A percentile compares a stretch with the other conserved stretches of the same genome.
phyloP scores from a whole-genome alignment of 1,284 basidiomycete species.

The Pholiota adiposa region DNA sequence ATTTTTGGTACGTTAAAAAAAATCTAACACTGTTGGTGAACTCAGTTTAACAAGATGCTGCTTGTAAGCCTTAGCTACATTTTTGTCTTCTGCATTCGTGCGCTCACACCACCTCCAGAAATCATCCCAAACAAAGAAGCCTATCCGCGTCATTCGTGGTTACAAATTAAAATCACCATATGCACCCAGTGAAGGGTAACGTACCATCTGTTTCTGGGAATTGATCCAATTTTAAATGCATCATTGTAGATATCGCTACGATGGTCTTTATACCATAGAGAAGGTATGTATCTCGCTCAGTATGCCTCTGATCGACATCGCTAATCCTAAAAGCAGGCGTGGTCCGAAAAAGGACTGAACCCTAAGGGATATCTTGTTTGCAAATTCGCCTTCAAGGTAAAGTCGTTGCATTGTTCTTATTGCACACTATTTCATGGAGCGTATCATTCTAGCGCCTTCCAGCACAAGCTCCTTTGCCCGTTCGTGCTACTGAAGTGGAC shows the following conservation, averaged over 20 bases:
- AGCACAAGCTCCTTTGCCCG: constrained; percentile 59
- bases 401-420: constrained; percentile 17
- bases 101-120: constrained; percentile 39
- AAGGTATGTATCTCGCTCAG: constrained; percentile 44
- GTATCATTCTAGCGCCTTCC: constrained; percentile 53
- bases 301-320: background rate
- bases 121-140: constrained; percentile 74
- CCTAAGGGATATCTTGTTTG: constrained; percentile 71
- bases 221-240: background rate
- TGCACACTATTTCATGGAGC: background rate
- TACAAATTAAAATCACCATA: constrained; percentile 74
- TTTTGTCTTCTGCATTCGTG: background rate
- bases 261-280: constrained; percentile 80
- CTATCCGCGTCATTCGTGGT: constrained; percentile 82
- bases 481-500: constrained; percentile 28
- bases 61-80: constrained; percentile 43
- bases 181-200: constrained; percentile 73
- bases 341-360: constrained; percentile 72
- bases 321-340: constrained; percentile 48
- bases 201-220: constrained; percentile 7
- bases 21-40: constrained; percentile 5
- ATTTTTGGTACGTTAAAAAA: no score
- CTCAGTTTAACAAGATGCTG: constrained; percentile 65
- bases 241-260: constrained; percentile 73
- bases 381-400: constrained; percentile 78